Evolutionary conservation across 2,329 filamentous ascomycete genomes (phyloP).

Genomic region (Karstenula rhodostoma): DNA sequence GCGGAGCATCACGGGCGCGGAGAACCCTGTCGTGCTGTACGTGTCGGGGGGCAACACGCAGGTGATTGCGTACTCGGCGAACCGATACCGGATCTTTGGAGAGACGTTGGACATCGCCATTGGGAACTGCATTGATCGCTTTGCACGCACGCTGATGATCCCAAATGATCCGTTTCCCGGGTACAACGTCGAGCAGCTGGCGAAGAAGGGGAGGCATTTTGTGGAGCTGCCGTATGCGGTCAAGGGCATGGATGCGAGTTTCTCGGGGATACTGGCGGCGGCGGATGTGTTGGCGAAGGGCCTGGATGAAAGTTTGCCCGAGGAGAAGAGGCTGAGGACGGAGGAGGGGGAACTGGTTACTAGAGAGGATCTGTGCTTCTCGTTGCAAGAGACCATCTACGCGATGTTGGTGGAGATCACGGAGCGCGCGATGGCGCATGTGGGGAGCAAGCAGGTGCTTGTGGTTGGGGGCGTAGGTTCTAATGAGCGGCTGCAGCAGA

Average conservation of each 20-base stretch:
- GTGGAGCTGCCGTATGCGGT: constrained; percentile 94
- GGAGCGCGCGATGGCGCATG: constrained; percentile 97
- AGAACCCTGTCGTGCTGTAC: constrained; percentile 93
- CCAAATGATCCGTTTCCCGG: constrained; percentile 96
- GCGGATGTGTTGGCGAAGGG: constrained; percentile 81
- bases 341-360: constrained; percentile 70
- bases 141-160: constrained; percentile 89
- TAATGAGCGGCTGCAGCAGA: constrained; percentile 92
- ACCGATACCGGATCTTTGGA: constrained; percentile 96
- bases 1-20: constrained; percentile 85
- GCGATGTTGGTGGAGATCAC: constrained; percentile 99
- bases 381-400: constrained; percentile 91
- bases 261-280: constrained; percentile 87
- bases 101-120: constrained; percentile 98
- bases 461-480: constrained; percentile 96
- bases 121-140: constrained; percentile 95
- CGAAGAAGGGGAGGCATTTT: constrained; percentile 74
- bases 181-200: constrained; percentile 97
- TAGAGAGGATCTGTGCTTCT: constrained; percentile 88
- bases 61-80: constrained; percentile 94
- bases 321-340: constrained; percentile 52
- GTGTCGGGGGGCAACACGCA: constrained; percentile 97
- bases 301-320: constrained; percentile 55
- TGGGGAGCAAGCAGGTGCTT: constrained; percentile 87
- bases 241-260: constrained; percentile 98